These are phyloP conservation scores for Nannochloropsis salina DNA, from an alignment of 108 stramenopile genomes.

Conservation along the genomic window DNA sequence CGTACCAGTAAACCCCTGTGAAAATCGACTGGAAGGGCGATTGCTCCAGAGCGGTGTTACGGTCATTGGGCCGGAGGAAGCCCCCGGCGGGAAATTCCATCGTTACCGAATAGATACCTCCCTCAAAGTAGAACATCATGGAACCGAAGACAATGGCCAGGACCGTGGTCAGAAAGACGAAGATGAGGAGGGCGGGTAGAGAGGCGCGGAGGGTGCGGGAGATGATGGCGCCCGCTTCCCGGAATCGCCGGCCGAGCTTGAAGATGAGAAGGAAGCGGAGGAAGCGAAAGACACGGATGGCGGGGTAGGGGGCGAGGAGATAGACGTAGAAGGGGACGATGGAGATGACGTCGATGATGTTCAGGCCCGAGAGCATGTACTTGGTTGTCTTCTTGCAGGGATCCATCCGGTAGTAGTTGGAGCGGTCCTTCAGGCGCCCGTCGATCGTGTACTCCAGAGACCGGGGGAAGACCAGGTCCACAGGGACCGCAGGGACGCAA, in stretches of 20 bases:
- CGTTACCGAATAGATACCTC: constrained; percentile 3
- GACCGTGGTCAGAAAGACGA: constrained; percentile 21
- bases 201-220: background rate
- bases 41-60: constrained; percentile 3
- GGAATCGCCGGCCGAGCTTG: background rate
- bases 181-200: background rate
- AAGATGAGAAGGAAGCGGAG: constrained; percentile 1
- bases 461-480: background rate
- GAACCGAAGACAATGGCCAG: background rate
- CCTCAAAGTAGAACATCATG: constrained; percentile 14
- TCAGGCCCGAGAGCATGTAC: background rate
- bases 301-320: background rate
- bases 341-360: constrained; percentile 22
- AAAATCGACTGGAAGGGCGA: constrained; percentile 18
- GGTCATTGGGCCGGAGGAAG: constrained; percentile 2
- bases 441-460: constrained; percentile 14
- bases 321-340: constrained; percentile 22
- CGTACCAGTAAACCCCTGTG: background rate
- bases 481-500: constrained; percentile 12
- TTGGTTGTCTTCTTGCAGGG: background rate
- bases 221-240: background rate
- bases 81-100: background rate
- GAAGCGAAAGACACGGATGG: constrained; percentile 15
- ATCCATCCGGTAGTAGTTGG: background rate
- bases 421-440: constrained; percentile 7